These are phyloP conservation scores for Talaromyces stipitatus DNA, from an alignment of 495 filamentous ascomycete genomes.

Conservation along the genomic window DNA sequence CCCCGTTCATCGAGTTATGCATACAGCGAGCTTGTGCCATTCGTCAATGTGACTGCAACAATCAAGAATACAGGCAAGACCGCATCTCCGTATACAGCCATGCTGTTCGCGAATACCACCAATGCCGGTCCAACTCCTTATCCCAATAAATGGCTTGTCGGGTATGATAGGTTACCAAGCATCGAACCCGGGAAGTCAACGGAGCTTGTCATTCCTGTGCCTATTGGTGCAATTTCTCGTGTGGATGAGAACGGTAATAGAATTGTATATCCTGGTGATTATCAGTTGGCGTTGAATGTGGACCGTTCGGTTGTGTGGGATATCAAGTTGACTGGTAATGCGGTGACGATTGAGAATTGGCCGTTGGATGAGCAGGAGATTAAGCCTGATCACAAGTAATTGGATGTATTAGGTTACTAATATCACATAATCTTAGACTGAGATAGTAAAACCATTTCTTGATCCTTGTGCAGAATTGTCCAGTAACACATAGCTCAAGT, in stretches of 20 bases:
- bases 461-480: not conserved
- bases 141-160: conserved; percentile 56
- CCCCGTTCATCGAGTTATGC: conserved; percentile 17
- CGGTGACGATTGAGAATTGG: conserved; percentile 23
- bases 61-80: conserved; percentile 46
- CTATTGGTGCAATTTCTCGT: conserved; percentile 50
- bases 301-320: conserved; percentile 20
- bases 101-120: conserved; percentile 47
- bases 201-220: conserved; percentile 39
- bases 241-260: conserved; percentile 51
- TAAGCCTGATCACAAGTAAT: conserved; percentile 8
- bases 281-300: conserved; percentile 51
- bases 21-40: conserved; percentile 27
- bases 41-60: conserved; percentile 35
- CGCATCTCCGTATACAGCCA: conserved; percentile 51
- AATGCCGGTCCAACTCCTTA: conserved; percentile 50
- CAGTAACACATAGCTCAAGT: not conserved
- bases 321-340: conserved; percentile 25
- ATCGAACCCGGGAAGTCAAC: conserved; percentile 31
- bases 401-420: not conserved
- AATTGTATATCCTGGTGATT: conserved; percentile 58
- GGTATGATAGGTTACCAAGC: conserved; percentile 45
- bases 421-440: not conserved
- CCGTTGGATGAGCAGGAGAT: conserved; percentile 24
- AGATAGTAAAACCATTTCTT: not conserved